Evolutionary conservation across 306 rosid genomes (phyloP), one percentile per base, ranked within the genome.

Genomic region (Trifolium fragiferum): DNA sequence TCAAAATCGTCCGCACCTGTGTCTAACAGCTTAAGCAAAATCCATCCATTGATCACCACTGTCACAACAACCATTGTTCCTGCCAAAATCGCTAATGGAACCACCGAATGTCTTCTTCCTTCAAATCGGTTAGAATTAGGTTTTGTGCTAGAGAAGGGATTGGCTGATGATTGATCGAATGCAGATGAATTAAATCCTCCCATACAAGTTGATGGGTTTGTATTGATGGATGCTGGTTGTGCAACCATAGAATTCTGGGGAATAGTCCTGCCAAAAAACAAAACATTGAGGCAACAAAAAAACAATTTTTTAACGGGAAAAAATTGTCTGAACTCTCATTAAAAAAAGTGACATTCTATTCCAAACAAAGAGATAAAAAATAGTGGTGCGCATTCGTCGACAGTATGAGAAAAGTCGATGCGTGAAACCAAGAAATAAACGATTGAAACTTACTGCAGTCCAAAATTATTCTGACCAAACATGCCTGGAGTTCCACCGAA

Each of bases 151-250:
- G 95, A 84, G 72, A 93, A 90, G 44, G 88, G 87, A 83, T 84
- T 88, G 37, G 92, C 65, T 68, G 92, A 71, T 27, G 92, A 20
- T 87, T 85, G 98, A 73, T 82, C 79, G 71, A 88, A 88, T 57
- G 84, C 74, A 5, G 84, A 78, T 5, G 83, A 54, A 82, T 70
- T 74, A 79, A 91, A 91, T 85, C 86, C 86, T 38, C 63, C 70
- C 68, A 78, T 76, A 67, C 80, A 81, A 67, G 89, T 47, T 25
- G 93, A 95, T 44, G 99, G 99, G 83, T 87, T 92, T 46, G 87
- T 72, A 67, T 73, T 68, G 1, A 70, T 68, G 2, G 97, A 92
- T 13, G 83, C 89, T 20, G 91, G 83, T 80, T 87, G 99, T 53
- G 76, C 76, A 78, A 73, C 82, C 44, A 73, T 76, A 54, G 92